Evolutionary conservation across 805 yeast genomes (phyloP).

Genomic region (Saccharomycopsis fibuligera): DNA sequence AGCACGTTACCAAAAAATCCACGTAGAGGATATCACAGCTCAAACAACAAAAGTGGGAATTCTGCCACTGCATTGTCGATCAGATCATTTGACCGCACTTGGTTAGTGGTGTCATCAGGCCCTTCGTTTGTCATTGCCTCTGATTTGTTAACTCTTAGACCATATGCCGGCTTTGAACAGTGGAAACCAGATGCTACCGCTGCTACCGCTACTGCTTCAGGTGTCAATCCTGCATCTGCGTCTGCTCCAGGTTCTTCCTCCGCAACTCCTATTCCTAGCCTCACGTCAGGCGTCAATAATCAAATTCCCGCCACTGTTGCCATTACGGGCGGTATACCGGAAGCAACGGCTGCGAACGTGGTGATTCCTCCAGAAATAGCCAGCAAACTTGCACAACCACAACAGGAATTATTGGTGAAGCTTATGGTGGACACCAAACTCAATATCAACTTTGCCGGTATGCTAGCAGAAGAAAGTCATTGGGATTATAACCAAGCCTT

Average conservation of each 20-base stretch:
- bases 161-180: slow-evolving; percentile 46
- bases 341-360: slow-evolving; percentile 18
- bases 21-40: slow-evolving; percentile 24
- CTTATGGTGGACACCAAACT: slow-evolving; percentile 68
- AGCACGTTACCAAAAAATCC: slow-evolving; percentile 23
- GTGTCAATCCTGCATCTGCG: slow-evolving; percentile 13
- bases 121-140: slow-evolving; percentile 80
- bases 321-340: slow-evolving; percentile 14
- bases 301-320: slow-evolving; percentile 13
- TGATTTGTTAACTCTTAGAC: slow-evolving; percentile 68
- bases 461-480: slow-evolving; percentile 82
- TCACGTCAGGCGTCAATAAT: too few species aligned
- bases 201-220: slow-evolving; percentile 20
- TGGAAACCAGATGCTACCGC: slow-evolving; percentile 37
- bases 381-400: slow-evolving; percentile 43
- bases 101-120: slow-evolving; percentile 65
- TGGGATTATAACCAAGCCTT: slow-evolving; percentile 74
- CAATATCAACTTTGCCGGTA: slow-evolving; percentile 69
- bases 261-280: slow-evolving; percentile 20
- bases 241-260: slow-evolving; percentile 8
- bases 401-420: slow-evolving; percentile 58
- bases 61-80: slow-evolving; percentile 34
- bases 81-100: slow-evolving; percentile 81
- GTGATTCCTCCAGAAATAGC: slow-evolving; percentile 49
- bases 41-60: slow-evolving; percentile 25